Evolutionary conservation across 2,329 filamentous ascomycete genomes (phyloP).

Genomic region (Coniochaeta prunicola): DNA sequence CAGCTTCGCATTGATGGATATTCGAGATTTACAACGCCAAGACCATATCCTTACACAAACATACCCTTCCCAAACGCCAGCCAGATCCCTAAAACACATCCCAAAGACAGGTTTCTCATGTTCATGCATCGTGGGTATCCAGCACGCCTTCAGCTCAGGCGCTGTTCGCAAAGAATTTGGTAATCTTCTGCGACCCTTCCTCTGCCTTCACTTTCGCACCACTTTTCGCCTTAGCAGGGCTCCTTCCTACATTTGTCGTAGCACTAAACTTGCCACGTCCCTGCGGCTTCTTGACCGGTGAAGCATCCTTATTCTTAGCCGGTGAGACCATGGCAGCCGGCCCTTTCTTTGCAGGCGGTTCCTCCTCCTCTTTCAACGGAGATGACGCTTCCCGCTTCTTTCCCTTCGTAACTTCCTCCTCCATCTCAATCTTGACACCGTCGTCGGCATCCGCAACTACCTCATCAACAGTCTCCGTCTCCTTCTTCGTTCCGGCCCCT

Average conservation of each 20-base stretch:
- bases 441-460: slow-evolving; percentile 23
- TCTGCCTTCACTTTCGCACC: slow-evolving; percentile 10
- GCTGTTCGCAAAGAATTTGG: slow-evolving; percentile 37
- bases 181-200: slow-evolving; percentile 36
- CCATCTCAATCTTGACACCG: slow-evolving; percentile 12
- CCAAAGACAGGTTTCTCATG: neutral
- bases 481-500: slow-evolving; percentile 22
- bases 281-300: slow-evolving; percentile 12
- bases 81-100: neutral
- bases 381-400: slow-evolving; percentile 12
- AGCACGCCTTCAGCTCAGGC: slow-evolving; percentile 19
- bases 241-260: slow-evolving; percentile 30
- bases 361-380: slow-evolving; percentile 6
- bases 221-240: slow-evolving; percentile 18
- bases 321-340: neutral
- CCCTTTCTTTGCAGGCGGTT: slow-evolving; percentile 20
- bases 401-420: slow-evolving; percentile 9
- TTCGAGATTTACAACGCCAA: no score
- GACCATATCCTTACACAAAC: neutral
- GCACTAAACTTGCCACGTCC: slow-evolving; percentile 27
- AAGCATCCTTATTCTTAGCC: neutral
- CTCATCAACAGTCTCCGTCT: slow-evolving; percentile 17
- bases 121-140: neutral
- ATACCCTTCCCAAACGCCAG: neutral
- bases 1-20: no score